Evolutionary conservation across 1,284 basidiomycete genomes (phyloP), one percentile per base, ranked within the genome.

Genomic region (Binderoboletus segoi): DNA sequence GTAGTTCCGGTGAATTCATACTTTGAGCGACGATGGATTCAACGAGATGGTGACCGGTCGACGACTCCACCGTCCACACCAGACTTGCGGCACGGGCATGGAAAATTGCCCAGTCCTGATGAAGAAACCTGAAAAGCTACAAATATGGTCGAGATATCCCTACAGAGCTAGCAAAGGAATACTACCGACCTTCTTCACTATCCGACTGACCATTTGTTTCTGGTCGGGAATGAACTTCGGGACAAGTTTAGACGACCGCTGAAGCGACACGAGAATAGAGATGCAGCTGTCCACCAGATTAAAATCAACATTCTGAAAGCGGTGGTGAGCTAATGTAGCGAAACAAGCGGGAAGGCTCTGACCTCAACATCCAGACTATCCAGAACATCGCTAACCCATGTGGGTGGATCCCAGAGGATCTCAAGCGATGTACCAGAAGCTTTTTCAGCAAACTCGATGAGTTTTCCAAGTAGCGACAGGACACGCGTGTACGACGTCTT

Each of bases 61-160:
- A 77, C 23, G 79, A 80, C 66, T 94, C 88, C 21, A 97, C 72
- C 0, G 82, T 81, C 94, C 96, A 98, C 18, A 98, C 80, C n/a
- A 98, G 77, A 64, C 82, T 87, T 21, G 93, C 90, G 8, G 91
- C 85, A 24, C 93, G 88, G 42, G 86, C 82, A 70, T 98, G 95
- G 68, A 93, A 96, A 1, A 83, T 77, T 1, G 88, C 79, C 62
- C 76, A 84, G 23, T 85, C 74, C 0, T 86, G 82, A 8, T 82
- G 81, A 21, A 98, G 80, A 70, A 93, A 97, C 46, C 77, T 78
- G 58, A 98, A 79, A 2, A 98, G 79, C 81, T 92, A 74, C 49
- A 66, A 54, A 48, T 47, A 52, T 42, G 16, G 51, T 57, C 53
- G 59, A 49, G 53, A 50, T 41, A 30, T 2, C 21, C 23, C 43